A percentile compares a stretch with the other conserved stretches of the same genome.
Conservation (phyloP, 192 early-diverging fungal species). For the Linderina pennispora region DNA sequence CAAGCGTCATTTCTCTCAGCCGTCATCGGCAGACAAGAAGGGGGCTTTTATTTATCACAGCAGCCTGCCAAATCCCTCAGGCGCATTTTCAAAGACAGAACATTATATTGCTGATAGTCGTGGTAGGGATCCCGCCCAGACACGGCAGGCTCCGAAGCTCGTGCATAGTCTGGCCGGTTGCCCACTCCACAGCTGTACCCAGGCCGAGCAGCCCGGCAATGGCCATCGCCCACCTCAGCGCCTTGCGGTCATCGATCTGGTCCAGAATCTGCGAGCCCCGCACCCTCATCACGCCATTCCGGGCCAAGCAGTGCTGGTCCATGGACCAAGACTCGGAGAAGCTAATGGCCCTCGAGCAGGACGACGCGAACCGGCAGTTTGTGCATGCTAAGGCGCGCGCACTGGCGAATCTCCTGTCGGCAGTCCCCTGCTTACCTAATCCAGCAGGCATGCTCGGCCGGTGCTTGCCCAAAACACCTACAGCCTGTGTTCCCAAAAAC, state of each 20-base stretch:
- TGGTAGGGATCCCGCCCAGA: not conserved
- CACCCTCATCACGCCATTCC: not conserved
- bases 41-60: too few relatives aligned
- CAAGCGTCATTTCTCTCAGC: too few relatives aligned
- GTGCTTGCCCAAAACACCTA: too few relatives aligned
- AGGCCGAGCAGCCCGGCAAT: not conserved
- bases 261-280: too few relatives aligned
- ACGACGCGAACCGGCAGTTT: slow-evolving; percentile 1
- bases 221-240: not conserved
- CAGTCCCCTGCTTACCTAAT: not conserved
- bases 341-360: not conserved
- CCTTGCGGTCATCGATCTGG: too few relatives aligned
- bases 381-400: not conserved
- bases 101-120: not conserved
- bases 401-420: not conserved
- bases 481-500: slow-evolving; percentile 3
- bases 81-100: not conserved
- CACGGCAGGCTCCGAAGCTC: not conserved
- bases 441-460: too few relatives aligned
- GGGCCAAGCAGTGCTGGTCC: not conserved
- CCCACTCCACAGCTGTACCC: not conserved
- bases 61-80: too few relatives aligned
- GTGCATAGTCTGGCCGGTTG: not conserved
- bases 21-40: too few relatives aligned
- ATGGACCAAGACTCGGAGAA: not conserved